Evolutionary conservation across 2,329 filamentous ascomycete species (phyloP).

Genomic region (Clonostachys sp.): DNA sequence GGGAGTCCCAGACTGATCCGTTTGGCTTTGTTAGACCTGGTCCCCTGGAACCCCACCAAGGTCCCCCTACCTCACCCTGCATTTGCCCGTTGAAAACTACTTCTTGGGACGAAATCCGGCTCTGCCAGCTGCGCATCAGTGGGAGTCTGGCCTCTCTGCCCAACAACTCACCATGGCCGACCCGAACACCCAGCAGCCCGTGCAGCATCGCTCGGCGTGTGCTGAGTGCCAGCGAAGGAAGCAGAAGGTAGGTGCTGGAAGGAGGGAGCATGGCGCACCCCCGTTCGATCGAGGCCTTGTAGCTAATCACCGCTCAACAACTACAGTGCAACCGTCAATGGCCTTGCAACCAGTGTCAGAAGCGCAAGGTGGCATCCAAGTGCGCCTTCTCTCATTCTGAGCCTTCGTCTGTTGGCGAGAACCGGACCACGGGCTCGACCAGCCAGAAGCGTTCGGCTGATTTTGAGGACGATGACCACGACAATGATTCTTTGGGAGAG

Average conservation of each 20-base stretch:
- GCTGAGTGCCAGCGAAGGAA: conserved; percentile 35
- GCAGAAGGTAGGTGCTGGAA: conserved; percentile 24
- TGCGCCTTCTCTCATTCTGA: conserved; percentile 15
- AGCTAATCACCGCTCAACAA: no score
- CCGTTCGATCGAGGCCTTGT: background rate
- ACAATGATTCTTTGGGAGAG: background rate
- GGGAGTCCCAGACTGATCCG: no score
- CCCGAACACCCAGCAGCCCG: background rate
- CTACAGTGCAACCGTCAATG: conserved; percentile 22
- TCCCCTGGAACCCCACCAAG: no score
- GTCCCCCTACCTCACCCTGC: no score
- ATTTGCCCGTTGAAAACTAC: no score
- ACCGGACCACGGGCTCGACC: background rate
- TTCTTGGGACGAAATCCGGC: no score
- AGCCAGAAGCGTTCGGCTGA: conserved; percentile 1
- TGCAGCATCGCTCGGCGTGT: conserved; percentile 22
- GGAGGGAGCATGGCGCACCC: background rate
- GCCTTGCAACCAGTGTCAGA: conserved; percentile 23
- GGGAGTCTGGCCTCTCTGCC: no score
- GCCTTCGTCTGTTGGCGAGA: background rate
- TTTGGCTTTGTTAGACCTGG: no score
- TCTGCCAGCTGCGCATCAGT: no score
- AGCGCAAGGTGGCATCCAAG: conserved; percentile 19
- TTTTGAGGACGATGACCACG: conserved; percentile 2
- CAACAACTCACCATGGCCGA: background rate